Percentiles rank a stretch among this genome's conserved stretches.
These are phyloP conservation scores for Russula compacta DNA, from an alignment of 768 basidiomycete species.

Conservation along the genomic window DNA sequence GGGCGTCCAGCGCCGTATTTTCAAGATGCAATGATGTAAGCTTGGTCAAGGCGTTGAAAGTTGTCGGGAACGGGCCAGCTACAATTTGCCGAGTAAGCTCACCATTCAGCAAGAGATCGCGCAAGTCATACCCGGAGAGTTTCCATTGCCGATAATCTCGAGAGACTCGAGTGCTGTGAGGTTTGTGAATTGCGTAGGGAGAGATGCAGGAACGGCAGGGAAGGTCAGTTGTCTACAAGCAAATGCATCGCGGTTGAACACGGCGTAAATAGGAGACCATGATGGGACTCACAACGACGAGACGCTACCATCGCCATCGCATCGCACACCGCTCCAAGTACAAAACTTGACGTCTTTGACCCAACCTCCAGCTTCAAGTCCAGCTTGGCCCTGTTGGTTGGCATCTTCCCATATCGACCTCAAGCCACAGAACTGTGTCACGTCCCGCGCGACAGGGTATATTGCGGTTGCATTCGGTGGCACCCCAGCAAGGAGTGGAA, in stretches of 20 bases:
- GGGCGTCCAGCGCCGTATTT: conserved; percentile 31
- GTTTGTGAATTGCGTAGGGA: conserved; percentile 35
- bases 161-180: conserved; percentile 33
- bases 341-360: conserved; percentile 37
- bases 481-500: conserved; percentile 32
- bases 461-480: conserved; percentile 26
- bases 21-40: conserved; percentile 35
- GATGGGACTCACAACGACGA: conserved; percentile 32
- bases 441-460: conserved; percentile 28
- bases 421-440: conserved; percentile 41
- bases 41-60: conserved; percentile 31
- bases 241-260: background rate
- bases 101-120: background rate
- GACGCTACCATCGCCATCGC: conserved; percentile 34
- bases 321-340: conserved; percentile 39
- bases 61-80: conserved; percentile 36
- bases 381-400: conserved; percentile 30
- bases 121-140: conserved; percentile 32
- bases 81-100: background rate
- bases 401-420: conserved; percentile 35
- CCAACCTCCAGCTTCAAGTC: conserved; percentile 37
- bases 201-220: conserved; percentile 37
- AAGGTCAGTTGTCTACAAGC: conserved; percentile 31
- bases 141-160: conserved; percentile 33
- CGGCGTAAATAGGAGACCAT: background rate